A percentile compares a stretch with the other conserved stretches of the same genome.
phyloP scores from a whole-genome alignment of 2,329 filamentous ascomycete genomes.

The Sarocladium strictum region DNA sequence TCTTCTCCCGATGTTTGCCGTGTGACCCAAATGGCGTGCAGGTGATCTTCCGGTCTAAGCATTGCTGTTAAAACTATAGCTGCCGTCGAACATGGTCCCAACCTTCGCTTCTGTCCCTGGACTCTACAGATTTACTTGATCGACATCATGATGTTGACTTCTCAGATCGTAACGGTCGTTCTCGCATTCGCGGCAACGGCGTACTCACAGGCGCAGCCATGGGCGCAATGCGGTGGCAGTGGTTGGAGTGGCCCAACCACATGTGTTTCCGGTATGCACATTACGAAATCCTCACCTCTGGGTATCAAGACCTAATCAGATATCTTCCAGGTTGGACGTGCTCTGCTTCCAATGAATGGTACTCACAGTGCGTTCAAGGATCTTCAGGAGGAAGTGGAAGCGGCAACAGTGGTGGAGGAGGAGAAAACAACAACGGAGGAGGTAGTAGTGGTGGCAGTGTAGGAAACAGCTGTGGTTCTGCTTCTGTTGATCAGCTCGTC shows the following conservation, averaged over 20 bases:
- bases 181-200: conserved; percentile 2
- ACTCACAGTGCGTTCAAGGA: conserved; percentile 47
- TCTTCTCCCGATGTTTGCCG: no score
- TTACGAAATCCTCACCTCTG: no score
- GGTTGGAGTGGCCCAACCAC: conserved; percentile 36
- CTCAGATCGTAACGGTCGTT: background rate
- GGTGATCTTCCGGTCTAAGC: no score
- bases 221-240: conserved; percentile 10
- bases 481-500: conserved; percentile 11
- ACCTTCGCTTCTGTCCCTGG: background rate
- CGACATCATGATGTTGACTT: background rate
- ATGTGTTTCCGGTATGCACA: conserved; percentile 31
- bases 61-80: background rate
- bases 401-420: background rate
- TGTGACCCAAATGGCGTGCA: no score
- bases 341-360: conserved; percentile 27
- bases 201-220: background rate
- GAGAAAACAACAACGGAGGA: background rate
- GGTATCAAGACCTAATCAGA: no score
- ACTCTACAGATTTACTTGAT: background rate
- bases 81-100: background rate
- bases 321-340: conserved; percentile 6
- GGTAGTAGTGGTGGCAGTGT: background rate
- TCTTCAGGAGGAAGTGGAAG: conserved; percentile 19
- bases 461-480: conserved; percentile 8